A percentile compares a stretch with the other conserved stretches of the same genome.
phyloP scores from a whole-genome alignment of 192 early-diverging fungal genomes.

The Coemansia javaensis region DNA sequence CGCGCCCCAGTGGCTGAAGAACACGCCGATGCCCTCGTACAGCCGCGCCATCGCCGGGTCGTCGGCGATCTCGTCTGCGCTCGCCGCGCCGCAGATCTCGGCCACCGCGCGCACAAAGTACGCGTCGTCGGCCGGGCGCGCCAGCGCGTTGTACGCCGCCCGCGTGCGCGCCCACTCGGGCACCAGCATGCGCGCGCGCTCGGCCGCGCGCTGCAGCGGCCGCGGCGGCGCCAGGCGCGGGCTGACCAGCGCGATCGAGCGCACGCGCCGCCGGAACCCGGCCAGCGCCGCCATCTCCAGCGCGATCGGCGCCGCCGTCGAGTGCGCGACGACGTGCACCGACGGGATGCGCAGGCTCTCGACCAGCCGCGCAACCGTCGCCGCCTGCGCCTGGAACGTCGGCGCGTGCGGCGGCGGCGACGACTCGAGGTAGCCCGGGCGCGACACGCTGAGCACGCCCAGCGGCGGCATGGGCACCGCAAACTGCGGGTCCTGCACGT shows the following conservation, averaged over 20 bases:
- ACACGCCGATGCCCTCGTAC: conserved; percentile 48
- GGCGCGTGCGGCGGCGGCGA: conserved; percentile 18
- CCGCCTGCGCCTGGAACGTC: conserved; percentile 34
- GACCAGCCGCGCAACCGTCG: conserved; percentile 31
- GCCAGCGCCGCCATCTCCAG: conserved; percentile 41
- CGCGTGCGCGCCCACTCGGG: conserved; percentile 48
- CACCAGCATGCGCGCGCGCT: conserved; percentile 18
- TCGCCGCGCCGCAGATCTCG: conserved; percentile 36
- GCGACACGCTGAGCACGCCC: conserved; percentile 41
- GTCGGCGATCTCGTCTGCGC: conserved; percentile 31
- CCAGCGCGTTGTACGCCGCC: conserved; percentile 47
- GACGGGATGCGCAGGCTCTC: conserved; percentile 40
- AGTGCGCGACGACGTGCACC: conserved; percentile 40
- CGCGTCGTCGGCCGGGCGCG: conserved; percentile 26
- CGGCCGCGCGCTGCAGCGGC: conserved; percentile 11
- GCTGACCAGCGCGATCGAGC: conserved; percentile 39
- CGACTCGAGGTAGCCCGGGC: conserved; percentile 44
- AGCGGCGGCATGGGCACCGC: conserved; percentile 26
- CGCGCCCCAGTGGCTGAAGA: conserved; percentile 35
- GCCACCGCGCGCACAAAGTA: conserved; percentile 34
- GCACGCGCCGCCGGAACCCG: conserved; percentile 37
- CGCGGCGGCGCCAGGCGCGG: conserved; percentile 20
- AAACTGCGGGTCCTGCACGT: conserved; percentile 31
- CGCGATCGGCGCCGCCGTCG: conserved; percentile 37
- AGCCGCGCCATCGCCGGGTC: conserved; percentile 39